Base-by-base conservation (phyloP, 345 rosid species). In the Dipteronia dyeriana region DNA sequence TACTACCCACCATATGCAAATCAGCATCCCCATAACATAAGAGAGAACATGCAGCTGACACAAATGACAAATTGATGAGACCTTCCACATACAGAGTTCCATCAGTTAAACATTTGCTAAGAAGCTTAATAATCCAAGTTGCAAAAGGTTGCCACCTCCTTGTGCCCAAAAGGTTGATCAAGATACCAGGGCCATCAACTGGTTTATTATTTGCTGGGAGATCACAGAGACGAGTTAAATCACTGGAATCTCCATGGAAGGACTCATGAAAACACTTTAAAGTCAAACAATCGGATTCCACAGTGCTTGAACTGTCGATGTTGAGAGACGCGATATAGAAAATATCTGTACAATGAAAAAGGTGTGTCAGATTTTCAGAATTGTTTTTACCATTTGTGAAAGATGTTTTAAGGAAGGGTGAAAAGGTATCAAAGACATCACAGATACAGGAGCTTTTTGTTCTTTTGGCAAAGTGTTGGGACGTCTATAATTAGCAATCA, bases 21-120 rank as follows among this genome's bases (percentile, higher is more conserved):
- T 87, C 95, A 75, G 92, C 88, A 79, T 89, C 91, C 75, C 92
- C 97, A 83, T 82, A 86, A 73, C 97, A 89, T 79, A 95, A 80
- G 59, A 95, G 81, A 74, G 97, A 90, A 87, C 90, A 94, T 7
- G 87, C 88, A 68, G 91, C 90, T 63, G 85, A 86, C 73, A 92
- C 86, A 85, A 84, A 85, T 71, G 97, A 84, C 68, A 87, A 77
- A 79, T 81, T 88, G 79, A 92, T 71, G 71, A 94, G 91, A 63
- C 97, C 99, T 81, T 91, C 97, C 69, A 93, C 97, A 57, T 88
- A 89, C 68, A 95, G 86, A 62, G 95, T 92, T 82, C 98, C 99
- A 83, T 95, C 97, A 29, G 96, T 87, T 73, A 94, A 74, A 89
- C 97, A 96, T 86, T 88, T 94, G 78, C 83, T 90, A 81, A 96